phyloP scores from a whole-genome alignment of 352 stramenopile species.

The Bremia lactucae region DNA sequence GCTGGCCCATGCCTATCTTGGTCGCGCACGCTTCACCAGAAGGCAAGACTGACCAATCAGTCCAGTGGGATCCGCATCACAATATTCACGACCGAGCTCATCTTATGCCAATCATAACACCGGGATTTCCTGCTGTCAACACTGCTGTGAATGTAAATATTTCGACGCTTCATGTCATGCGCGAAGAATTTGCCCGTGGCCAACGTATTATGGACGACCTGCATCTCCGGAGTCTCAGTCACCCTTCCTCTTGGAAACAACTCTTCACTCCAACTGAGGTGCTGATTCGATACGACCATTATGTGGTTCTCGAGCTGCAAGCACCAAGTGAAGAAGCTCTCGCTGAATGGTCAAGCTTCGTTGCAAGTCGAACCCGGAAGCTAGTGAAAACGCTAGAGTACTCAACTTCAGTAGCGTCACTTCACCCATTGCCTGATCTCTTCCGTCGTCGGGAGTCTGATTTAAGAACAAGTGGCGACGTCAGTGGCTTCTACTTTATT shows the following conservation, averaged over 20 bases:
- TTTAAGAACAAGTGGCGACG: slow-evolving; percentile 1
- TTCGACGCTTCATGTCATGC: slow-evolving; percentile 62
- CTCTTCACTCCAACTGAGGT: slow-evolving; percentile 72
- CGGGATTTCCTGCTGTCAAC: slow-evolving; percentile 75
- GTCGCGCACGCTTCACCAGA: slow-evolving; percentile 47
- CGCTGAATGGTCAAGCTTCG: slow-evolving; percentile 61
- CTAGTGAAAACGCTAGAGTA: slow-evolving; percentile 75
- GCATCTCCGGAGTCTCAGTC: slow-evolving; percentile 43
- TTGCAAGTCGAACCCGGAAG: slow-evolving; percentile 73
- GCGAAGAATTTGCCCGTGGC: slow-evolving; percentile 64
- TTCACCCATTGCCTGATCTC: slow-evolving; percentile 68
- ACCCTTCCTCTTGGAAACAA: slow-evolving; percentile 58
- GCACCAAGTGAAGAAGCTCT: slow-evolving; percentile 48
- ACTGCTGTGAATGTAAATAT: slow-evolving; percentile 75
- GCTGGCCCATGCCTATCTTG: slow-evolving; percentile 71
- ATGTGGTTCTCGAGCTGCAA: slow-evolving; percentile 53
- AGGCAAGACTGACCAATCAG: slow-evolving; percentile 19
- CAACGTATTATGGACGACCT: slow-evolving; percentile 73
- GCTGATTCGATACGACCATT: slow-evolving; percentile 76
- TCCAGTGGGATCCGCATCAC: slow-evolving; percentile 62
- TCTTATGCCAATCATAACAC: slow-evolving; percentile 83
- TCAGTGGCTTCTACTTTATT: slow-evolving; percentile 58
- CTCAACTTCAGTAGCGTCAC: slow-evolving; percentile 36
- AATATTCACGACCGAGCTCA: slow-evolving; percentile 74
- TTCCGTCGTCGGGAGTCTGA: slow-evolving; percentile 19